Conservation (phyloP, 768 basidiomycete species). For the Botryobasidium botryosum region DNA sequence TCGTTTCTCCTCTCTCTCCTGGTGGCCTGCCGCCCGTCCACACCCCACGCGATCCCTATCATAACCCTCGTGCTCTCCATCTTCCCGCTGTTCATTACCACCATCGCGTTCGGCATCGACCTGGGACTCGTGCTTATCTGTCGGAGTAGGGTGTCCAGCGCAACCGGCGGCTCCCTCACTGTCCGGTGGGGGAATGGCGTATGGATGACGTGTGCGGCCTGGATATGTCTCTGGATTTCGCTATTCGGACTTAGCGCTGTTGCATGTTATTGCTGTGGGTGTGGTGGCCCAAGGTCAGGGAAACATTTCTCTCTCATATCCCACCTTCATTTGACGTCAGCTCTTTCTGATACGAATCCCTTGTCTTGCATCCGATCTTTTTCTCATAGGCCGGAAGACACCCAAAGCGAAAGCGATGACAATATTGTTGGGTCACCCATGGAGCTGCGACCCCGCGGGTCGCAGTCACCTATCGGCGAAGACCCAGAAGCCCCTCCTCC, state of each 20-base stretch:
- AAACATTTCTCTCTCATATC: no score
- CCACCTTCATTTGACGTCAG: no score
- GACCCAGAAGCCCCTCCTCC: no score
- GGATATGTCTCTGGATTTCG: slow-evolving; percentile 4
- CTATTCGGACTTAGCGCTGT: slow-evolving; percentile 3
- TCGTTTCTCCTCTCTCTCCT: slow-evolving; percentile 38
- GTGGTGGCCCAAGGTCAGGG: no score
- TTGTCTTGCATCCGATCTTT: no score
- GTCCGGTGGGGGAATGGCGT: slow-evolving; percentile 5
- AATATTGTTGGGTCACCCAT: no score
- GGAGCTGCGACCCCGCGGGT: no score
- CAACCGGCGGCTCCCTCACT: neutral
- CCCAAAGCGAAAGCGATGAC: no score
- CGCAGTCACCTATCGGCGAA: no score
- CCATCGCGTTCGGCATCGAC: slow-evolving; percentile 42
- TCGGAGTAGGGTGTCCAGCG: slow-evolving; percentile 23
- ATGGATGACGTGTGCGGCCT: slow-evolving; percentile 4
- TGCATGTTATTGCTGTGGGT: slow-evolving; percentile 8
- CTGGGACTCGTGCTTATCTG: slow-evolving; percentile 41
- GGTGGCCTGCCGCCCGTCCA: slow-evolving; percentile 30
- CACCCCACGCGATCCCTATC: slow-evolving; percentile 20
- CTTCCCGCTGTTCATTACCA: slow-evolving; percentile 36
- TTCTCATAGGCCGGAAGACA: no score
- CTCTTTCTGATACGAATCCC: no score
- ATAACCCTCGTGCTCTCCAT: slow-evolving; percentile 41